Conservation (phyloP, 75 land plant genomes). For the Pinus tabuliformis region DNA sequence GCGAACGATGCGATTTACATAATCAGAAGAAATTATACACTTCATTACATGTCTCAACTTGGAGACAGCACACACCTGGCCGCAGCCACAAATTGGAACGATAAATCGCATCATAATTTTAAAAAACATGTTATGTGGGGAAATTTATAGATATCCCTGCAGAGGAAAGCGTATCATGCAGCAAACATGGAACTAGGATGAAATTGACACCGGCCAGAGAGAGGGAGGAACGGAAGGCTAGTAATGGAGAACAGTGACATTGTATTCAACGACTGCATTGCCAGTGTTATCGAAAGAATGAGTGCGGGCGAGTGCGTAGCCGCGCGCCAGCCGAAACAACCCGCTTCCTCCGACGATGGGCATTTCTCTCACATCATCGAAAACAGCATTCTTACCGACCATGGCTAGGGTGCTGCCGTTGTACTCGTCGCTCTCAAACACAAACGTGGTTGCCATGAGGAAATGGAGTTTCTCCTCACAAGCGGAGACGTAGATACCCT, state of each 20-base stretch:
- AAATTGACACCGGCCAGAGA: too few relatives aligned
- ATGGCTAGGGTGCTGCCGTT: constrained; percentile 44
- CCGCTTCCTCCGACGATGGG: constrained; percentile 60
- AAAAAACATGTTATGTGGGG: too few relatives aligned
- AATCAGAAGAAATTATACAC: too few relatives aligned
- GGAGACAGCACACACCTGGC: too few relatives aligned
- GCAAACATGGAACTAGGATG: too few relatives aligned
- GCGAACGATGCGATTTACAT: too few relatives aligned
- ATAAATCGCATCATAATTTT: too few relatives aligned
- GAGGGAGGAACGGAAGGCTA: too few relatives aligned
- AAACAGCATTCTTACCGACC: constrained; percentile 33
- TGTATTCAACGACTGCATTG: constrained; percentile 27
- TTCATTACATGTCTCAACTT: too few relatives aligned
- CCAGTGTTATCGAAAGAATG: constrained; percentile 8
- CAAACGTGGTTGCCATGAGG: constrained; percentile 36
- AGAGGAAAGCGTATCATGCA: too few relatives aligned
- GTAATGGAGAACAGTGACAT: constrained; percentile 22
- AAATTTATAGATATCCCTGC: too few relatives aligned
- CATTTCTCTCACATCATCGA: constrained; percentile 37
- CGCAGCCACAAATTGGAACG: too few relatives aligned
- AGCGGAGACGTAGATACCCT: constrained; percentile 37
- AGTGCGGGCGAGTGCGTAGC: constrained; percentile 42
- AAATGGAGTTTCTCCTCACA: constrained; percentile 15
- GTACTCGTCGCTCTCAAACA: constrained; percentile 31
- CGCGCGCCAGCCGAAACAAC: constrained; percentile 41